phyloP scores from a whole-genome alignment of 805 yeast genomes.

The Saccharomycopsis sp. region DNA sequence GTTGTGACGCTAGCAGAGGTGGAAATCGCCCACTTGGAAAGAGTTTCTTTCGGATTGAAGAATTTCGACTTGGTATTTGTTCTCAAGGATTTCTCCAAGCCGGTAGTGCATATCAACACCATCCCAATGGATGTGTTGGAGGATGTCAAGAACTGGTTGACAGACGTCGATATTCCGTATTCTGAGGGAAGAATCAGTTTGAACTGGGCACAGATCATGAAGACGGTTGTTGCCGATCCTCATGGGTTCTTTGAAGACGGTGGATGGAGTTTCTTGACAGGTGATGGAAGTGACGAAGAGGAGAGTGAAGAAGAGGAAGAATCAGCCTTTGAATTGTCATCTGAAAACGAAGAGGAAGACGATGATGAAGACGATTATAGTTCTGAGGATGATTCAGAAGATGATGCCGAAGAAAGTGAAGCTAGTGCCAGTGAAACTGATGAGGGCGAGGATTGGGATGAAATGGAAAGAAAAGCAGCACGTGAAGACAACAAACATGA shows the following conservation, averaged over 20 bases:
- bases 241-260: slow-evolving; percentile 91
- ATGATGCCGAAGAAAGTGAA: slow-evolving; percentile 26
- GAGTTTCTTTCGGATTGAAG: slow-evolving; percentile 94
- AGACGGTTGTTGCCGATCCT: slow-evolving; percentile 86
- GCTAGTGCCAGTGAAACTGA: slow-evolving; percentile 30
- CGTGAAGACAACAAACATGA: slow-evolving; percentile 33
- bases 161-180: slow-evolving; percentile 94
- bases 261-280: slow-evolving; percentile 93
- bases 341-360: slow-evolving; percentile 57
- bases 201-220: slow-evolving; percentile 95
- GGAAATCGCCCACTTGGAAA: slow-evolving; percentile 91
- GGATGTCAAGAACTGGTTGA: slow-evolving; percentile 91
- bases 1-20: slow-evolving; percentile 88
- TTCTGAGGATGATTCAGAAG: slow-evolving; percentile 37
- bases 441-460: slow-evolving; percentile 46
- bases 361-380: slow-evolving; percentile 50
- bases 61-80: slow-evolving; percentile 97
- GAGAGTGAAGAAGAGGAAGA: slow-evolving; percentile 69
- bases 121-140: slow-evolving; percentile 90
- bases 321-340: slow-evolving; percentile 53
- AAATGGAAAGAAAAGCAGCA: slow-evolving; percentile 52
- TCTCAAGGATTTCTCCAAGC: slow-evolving; percentile 79
- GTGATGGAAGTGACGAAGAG: slow-evolving; percentile 73
- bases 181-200: slow-evolving; percentile 93
- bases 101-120: slow-evolving; percentile 90